phyloP scores from a whole-genome alignment of 2,329 filamentous ascomycete species.

The Capronia americana region DNA sequence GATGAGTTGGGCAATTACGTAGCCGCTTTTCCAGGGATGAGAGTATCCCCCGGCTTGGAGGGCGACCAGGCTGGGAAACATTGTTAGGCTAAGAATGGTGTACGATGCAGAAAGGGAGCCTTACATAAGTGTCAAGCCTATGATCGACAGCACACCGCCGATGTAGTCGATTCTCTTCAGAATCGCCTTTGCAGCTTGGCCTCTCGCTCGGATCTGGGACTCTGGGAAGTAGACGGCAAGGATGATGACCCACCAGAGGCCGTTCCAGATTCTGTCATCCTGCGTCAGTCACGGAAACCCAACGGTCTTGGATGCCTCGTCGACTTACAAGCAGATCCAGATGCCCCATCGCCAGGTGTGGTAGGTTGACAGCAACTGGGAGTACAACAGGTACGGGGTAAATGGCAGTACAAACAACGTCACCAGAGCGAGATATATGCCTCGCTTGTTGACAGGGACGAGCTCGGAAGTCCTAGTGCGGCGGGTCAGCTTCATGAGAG shows the following conservation, averaged over 20 bases:
- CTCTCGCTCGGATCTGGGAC: constrained; percentile 29
- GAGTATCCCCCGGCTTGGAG: constrained; percentile 35
- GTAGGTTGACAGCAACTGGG: constrained; percentile 30
- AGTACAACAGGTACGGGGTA: constrained; percentile 32
- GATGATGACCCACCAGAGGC: constrained; percentile 24
- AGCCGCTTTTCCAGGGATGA: constrained; percentile 33
- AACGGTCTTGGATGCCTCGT: not conserved
- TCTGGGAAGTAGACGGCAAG: constrained; percentile 30
- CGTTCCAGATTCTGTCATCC: constrained; percentile 28
- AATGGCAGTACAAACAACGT: constrained; percentile 31
- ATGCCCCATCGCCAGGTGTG: constrained; percentile 36
- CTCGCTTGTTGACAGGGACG: constrained; percentile 34
- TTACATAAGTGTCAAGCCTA: constrained; percentile 32
- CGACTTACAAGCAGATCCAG: constrained; percentile 34
- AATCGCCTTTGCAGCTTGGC: constrained; percentile 15
- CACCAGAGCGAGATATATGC: constrained; percentile 29
- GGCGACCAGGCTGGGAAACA: constrained; percentile 29
- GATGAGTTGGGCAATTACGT: constrained; percentile 29
- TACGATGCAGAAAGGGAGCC: constrained; percentile 6
- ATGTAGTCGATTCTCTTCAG: constrained; percentile 33
- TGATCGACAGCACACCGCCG: constrained; percentile 30
- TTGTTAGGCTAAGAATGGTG: not conserved
- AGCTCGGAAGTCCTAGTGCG: constrained; percentile 30
- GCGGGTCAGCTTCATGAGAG: not conserved
- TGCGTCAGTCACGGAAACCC: not conserved